Evolutionary conservation across 2,329 filamentous ascomycete genomes (phyloP).

Genomic region (Fusarium palustre): DNA sequence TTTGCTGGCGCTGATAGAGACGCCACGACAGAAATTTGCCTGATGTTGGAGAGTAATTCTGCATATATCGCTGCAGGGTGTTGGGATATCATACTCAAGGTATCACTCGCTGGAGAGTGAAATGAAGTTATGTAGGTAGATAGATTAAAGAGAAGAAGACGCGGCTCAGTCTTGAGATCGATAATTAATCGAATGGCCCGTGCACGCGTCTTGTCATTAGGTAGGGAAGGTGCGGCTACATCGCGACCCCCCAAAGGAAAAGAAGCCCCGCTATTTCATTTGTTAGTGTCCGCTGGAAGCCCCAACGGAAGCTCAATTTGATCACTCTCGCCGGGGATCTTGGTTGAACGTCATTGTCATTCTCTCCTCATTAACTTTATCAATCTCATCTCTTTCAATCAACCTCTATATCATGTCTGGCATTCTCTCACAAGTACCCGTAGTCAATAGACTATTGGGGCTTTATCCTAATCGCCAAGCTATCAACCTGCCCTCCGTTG

Average conservation of each 20-base stretch:
- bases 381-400: slow-evolving; percentile 10
- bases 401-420: slow-evolving; percentile 48
- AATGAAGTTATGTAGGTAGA: not conserved
- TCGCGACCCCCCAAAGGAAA: slow-evolving; percentile 37
- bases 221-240: slow-evolving; percentile 1
- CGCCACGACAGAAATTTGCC: slow-evolving; percentile 70
- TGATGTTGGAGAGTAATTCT: slow-evolving; percentile 73
- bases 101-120: not conserved
- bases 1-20: slow-evolving; percentile 60
- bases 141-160: slow-evolving; percentile 7
- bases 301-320: slow-evolving; percentile 45
- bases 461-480: slow-evolving; percentile 47
- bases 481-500: slow-evolving; percentile 73
- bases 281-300: slow-evolving; percentile 42
- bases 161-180: slow-evolving; percentile 23
- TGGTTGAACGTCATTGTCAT: slow-evolving; percentile 40
- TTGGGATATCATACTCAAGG: slow-evolving; percentile 31
- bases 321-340: slow-evolving; percentile 4
- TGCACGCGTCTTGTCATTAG: slow-evolving; percentile 34
- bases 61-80: slow-evolving; percentile 65
- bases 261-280: slow-evolving; percentile 42
- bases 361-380: slow-evolving; percentile 28
- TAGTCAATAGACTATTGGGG: slow-evolving; percentile 47
- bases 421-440: slow-evolving; percentile 52
- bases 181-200: slow-evolving; percentile 34